A percentile compares a stretch with the other conserved stretches of the same genome.
phyloP scores from a whole-genome alignment of 768 basidiomycete genomes.

The Saitozyma podzolica region DNA sequence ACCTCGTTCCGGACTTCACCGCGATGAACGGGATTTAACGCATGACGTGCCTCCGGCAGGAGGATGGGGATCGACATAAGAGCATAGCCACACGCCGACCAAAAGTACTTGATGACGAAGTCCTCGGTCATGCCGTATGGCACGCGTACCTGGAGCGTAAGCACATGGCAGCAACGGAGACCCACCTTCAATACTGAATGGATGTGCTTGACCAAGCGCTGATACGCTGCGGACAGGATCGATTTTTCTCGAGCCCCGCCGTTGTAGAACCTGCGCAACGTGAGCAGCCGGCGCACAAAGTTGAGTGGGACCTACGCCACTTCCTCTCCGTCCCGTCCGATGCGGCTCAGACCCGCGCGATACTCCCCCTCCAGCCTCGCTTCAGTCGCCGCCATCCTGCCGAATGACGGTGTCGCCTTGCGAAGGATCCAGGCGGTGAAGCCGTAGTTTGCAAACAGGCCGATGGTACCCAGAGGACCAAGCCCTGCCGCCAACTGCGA shows the following conservation, averaged over 20 bases:
- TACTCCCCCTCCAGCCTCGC: slow-evolving; percentile 90
- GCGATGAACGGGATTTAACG: slow-evolving; percentile 3
- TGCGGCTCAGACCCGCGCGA: slow-evolving; percentile 76
- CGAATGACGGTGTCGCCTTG: slow-evolving; percentile 89
- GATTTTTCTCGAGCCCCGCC: slow-evolving; percentile 79
- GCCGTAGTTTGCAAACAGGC: slow-evolving; percentile 81
- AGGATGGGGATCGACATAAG: slow-evolving; percentile 89
- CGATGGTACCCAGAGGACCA: slow-evolving; percentile 75
- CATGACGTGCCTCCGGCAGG: slow-evolving; percentile 56
- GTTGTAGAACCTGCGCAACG: slow-evolving; percentile 73
- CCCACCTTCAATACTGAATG: slow-evolving; percentile 85
- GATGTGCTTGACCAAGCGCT: slow-evolving; percentile 78
- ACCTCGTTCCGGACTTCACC: slow-evolving; percentile 26
- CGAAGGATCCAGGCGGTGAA: slow-evolving; percentile 78
- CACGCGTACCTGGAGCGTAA: slow-evolving; percentile 67
- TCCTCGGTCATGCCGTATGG: slow-evolving; percentile 93
- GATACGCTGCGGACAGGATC: slow-evolving; percentile 75
- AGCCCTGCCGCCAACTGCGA: slow-evolving; percentile 83
- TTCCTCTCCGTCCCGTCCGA: slow-evolving; percentile 88
- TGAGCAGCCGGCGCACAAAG: not conserved
- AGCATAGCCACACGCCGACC: slow-evolving; percentile 88
- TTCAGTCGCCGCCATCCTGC: slow-evolving; percentile 80
- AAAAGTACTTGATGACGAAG: slow-evolving; percentile 92
- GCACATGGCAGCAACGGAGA: slow-evolving; percentile 2
- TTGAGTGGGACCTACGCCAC: slow-evolving; percentile 65